Evolutionary conservation across 2,329 filamentous ascomycete genomes (phyloP), one percentile per base, ranked within the genome.

Genomic region (Ceratocystiopsis brevicomis): DNA sequence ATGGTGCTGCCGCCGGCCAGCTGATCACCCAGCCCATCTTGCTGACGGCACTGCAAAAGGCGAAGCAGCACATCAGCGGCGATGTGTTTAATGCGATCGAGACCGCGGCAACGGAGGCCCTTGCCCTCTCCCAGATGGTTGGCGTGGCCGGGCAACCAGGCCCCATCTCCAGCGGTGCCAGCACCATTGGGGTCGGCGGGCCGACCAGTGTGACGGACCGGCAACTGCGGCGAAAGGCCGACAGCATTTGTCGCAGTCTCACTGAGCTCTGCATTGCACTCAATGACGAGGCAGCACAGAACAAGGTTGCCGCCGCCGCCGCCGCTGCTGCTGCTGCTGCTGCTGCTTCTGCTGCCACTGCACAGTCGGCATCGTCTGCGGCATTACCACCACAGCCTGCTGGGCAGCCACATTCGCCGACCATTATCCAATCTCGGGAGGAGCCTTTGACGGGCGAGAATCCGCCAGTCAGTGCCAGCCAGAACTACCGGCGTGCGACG

Each of bases 201-300:
- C 52, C 55, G 19, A 59, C 62, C 13, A 66, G 65, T 1, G 61
- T 77, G 12, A 78, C 82, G 1, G 88, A 98, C 56, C 76, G 90
- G 41, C 84, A 93, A 56, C 68, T 94, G 15, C 76, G 86, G 40
- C 76, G 88, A 48, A 95, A 94, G 59, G 84, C 85, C 25, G 88
- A 98, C 56, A 86, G 81, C 54, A 76, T 98, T 56, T 96, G 90
- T 57, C 80, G 88, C 43, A 90, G 82, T 54, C 63, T 98, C 50
- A 96, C 88, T 0, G 90, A 98, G 59, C 68, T 98, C 8, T 94
- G 85, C 56, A 72, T 98, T 44, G 82, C 86, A 1, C 64, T 98
- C 43, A 77, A 78, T 30, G 81, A 83, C 49, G 72, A 75, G 37
- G 57, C 56, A 4, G 54, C 57, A 2, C 54, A 56, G 2, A 60